Percentiles rank a stretch among this genome's conserved stretches.
Evolutionary conservation across 176 grass and related monocot genomes (phyloP).

Genomic region (Aegilops speltoides): DNA sequence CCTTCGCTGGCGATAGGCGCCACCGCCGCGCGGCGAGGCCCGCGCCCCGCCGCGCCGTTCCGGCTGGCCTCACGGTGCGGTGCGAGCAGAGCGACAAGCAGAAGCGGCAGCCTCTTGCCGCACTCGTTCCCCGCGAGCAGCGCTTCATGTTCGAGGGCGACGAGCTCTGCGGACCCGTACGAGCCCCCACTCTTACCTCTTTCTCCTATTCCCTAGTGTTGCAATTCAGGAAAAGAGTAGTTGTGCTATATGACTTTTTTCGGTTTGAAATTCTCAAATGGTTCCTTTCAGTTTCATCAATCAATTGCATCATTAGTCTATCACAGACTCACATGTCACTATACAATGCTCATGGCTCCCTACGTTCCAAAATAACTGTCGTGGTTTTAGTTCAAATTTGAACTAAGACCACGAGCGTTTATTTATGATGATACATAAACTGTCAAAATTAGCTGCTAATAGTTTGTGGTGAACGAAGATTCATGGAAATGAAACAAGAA

Average conservation of each 20-base stretch:
- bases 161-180: slow-evolving; percentile 61
- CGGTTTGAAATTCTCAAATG: neutral
- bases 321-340: neutral
- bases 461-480: neutral
- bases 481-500: neutral
- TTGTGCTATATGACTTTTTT: neutral
- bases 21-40: slow-evolving; percentile 25
- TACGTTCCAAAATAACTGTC: too few relatives aligned
- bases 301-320: neutral
- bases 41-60: slow-evolving; percentile 22
- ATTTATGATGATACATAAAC: neutral
- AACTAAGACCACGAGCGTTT: too few relatives aligned
- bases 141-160: slow-evolving; percentile 78
- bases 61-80: slow-evolving; percentile 40
- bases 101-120: slow-evolving; percentile 42
- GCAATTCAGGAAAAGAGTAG: neutral
- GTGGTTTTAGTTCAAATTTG: too few relatives aligned
- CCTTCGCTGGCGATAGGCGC: slow-evolving; percentile 29
- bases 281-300: neutral
- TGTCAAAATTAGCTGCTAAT: neutral
- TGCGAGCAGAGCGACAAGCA: slow-evolving; percentile 53
- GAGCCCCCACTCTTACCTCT: neutral
- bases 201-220: neutral
- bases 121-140: slow-evolving; percentile 57
- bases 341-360: neutral